Conservation (phyloP, 202 grass and related monocot genomes). For the Hordeum pubiflorum region DNA sequence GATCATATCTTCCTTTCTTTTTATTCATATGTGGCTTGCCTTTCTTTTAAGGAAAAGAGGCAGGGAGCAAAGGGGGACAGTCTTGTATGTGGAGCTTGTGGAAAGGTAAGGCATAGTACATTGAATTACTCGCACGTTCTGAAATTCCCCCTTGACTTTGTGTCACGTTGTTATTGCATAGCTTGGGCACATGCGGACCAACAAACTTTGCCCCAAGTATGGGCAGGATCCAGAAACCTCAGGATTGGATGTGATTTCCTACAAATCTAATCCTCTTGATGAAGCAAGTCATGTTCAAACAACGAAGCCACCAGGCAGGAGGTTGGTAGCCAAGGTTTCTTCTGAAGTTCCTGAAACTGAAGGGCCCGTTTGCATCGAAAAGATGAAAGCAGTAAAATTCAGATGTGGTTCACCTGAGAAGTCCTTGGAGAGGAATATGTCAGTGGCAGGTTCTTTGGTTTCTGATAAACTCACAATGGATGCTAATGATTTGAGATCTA, state of each 20-base stretch:
- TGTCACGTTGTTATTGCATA: slow-evolving; percentile 31
- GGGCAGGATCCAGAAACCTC: slow-evolving; percentile 63
- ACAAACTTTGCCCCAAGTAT: slow-evolving; percentile 91
- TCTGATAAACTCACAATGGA: slow-evolving; percentile 51
- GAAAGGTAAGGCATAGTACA: slow-evolving; percentile 49
- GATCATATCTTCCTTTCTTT: neutral
- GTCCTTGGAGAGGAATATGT: slow-evolving; percentile 59
- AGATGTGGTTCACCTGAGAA: slow-evolving; percentile 73
- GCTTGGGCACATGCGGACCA: slow-evolving; percentile 96
- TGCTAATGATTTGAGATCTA: slow-evolving; percentile 44
- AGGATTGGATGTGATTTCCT: slow-evolving; percentile 49
- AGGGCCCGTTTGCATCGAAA: slow-evolving; percentile 43
- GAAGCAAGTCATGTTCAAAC: slow-evolving; percentile 38
- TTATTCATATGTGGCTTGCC: slow-evolving; percentile 21
- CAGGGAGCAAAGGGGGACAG: slow-evolving; percentile 56
- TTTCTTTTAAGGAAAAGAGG: slow-evolving; percentile 77
- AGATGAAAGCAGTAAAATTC: slow-evolving; percentile 81
- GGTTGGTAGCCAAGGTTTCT: slow-evolving; percentile 58
- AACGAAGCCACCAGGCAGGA: slow-evolving; percentile 51
- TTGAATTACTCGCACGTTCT: slow-evolving; percentile 6
- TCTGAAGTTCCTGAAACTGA: slow-evolving; percentile 55
- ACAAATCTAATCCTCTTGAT: slow-evolving; percentile 53
- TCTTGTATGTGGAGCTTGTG: slow-evolving; percentile 93
- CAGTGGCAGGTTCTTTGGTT: slow-evolving; percentile 44
- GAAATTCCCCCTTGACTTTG: neutral